These are phyloP conservation scores for Monascus ruber DNA, from an alignment of 2,329 filamentous ascomycete species.

Conservation along the genomic window DNA sequence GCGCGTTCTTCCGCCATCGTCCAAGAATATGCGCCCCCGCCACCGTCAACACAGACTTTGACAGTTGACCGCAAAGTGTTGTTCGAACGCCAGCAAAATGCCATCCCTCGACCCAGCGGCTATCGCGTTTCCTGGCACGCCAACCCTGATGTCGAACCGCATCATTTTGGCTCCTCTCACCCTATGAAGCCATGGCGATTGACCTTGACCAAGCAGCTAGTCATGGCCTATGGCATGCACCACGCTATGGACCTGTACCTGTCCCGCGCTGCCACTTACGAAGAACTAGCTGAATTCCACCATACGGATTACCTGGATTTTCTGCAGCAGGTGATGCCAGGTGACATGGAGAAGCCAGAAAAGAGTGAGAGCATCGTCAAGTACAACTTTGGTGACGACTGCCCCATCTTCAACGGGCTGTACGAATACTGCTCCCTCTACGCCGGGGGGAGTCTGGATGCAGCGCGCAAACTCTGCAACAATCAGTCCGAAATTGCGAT, in stretches of 20 bases:
- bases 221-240: conserved; percentile 90
- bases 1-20: conserved; percentile 33
- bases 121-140: conserved; percentile 93
- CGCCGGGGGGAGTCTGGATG: conserved; percentile 79
- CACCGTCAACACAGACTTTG: conserved; percentile 30
- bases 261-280: conserved; percentile 69
- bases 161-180: conserved; percentile 93
- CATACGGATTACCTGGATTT: conserved; percentile 85
- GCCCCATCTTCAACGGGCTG: conserved; percentile 89
- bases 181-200: conserved; percentile 99
- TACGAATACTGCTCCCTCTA: conserved; percentile 94
- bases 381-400: conserved; percentile 89
- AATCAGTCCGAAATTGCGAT: conserved; percentile 89
- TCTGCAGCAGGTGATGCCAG: conserved; percentile 59
- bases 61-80: conserved; percentile 41
- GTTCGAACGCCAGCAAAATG: conserved; percentile 47
- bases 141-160: conserved; percentile 87
- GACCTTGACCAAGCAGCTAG: conserved; percentile 86
- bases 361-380: conserved; percentile 47
- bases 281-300: conserved; percentile 82
- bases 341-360: conserved; percentile 54
- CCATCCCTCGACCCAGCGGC: conserved; percentile 68
- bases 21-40: conserved; percentile 38
- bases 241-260: conserved; percentile 94
- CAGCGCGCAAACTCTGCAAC: conserved; percentile 76